Evolutionary conservation across 2,329 filamentous ascomycete species (phyloP), one percentile per base, ranked within the genome.

Genomic region (Ophidiomyces ophidiicola): DNA sequence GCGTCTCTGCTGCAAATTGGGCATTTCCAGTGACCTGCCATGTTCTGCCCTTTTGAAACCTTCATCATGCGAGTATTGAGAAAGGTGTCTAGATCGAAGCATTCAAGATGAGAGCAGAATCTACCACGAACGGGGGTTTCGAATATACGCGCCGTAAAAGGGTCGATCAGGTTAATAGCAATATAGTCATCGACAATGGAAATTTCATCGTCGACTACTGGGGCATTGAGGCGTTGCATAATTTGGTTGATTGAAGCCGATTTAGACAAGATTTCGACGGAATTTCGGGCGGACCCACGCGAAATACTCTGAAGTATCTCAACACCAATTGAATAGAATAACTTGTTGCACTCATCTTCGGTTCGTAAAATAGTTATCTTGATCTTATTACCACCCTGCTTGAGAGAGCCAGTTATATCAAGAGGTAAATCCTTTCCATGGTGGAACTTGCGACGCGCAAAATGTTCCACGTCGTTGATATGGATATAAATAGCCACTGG

Each of bases 31-130:
- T 74, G 73, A 39, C 69, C 68, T 26, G 55, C 49, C 35, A 56
- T 37, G 15, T 49, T 45, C 17, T 47, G 42, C 12, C 37, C 36
- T 65, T 55, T 35, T 10, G 62, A 60, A 4, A 67, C 65, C 29
- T 56, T 61, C 17, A 55, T 59, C 15, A 50, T 55, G 11, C 83
- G 75, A 4, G 80, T 83, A 10, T 67, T 59, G 6, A 98, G 70
- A 65, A 84, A 96, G 1, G 74, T 87, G 14, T 81, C 72, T 5
- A 94, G 74, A 55, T 96, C 88, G 54, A 96, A 94, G 54, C 86
- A 94, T 54, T 94, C 84, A 24, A 80, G 65, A 54, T 98, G 88
- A 17, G 66, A 64, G 56, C 90, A 98, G 2, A 58, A 50, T 5
- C 52, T 63, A 18, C 84, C 78, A 19, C 87, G 78, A 1, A 79